Percentiles rank a stretch among this genome's conserved stretches.
Conservation (phyloP, 495 filamentous ascomycete species). For the Thermochaetoides thermophila region DNA sequence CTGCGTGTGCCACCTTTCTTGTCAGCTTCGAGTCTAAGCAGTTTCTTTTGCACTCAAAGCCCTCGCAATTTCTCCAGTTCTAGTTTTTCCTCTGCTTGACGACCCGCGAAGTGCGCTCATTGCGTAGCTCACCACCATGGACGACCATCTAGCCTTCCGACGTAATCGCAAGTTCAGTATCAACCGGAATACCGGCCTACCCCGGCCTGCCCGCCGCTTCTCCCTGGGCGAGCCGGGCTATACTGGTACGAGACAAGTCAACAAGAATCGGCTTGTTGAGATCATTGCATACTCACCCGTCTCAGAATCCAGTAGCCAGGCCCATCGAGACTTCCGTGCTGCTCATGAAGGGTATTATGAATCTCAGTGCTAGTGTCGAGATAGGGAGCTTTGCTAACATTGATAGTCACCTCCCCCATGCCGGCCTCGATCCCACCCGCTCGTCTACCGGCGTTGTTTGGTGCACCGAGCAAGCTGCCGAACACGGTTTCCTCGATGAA, state of each 20-base stretch:
- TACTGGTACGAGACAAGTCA: no score
- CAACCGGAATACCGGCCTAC: conserved; percentile 40
- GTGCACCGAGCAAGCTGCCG: conserved; percentile 69
- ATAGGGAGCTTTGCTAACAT: background rate
- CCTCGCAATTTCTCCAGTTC: no score
- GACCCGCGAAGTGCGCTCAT: no score
- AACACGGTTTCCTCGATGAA: conserved; percentile 69
- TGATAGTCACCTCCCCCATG: conserved; percentile 58
- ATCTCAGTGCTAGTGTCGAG: background rate
- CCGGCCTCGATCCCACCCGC: conserved; percentile 72
- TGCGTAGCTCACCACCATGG: conserved; percentile 18
- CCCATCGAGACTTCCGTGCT: conserved; percentile 71
- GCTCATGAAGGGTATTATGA: conserved; percentile 54
- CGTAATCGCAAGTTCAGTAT: conserved; percentile 43
- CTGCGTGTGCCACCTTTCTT: no score
- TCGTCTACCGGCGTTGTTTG: conserved; percentile 75
- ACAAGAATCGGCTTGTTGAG: no score
- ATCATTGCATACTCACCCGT: conserved; percentile 10
- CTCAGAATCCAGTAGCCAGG: conserved; percentile 59
- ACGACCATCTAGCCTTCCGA: conserved; percentile 21
- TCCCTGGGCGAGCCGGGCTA: conserved; percentile 38
- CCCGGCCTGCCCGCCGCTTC: conserved; percentile 33
- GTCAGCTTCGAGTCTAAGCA: no score
- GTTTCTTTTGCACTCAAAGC: no score
- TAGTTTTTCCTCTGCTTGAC: no score